These are phyloP conservation scores for Pseudogymnoascus sp. DNA, from an alignment of 2,329 filamentous ascomycete genomes.

Conservation along the genomic window DNA sequence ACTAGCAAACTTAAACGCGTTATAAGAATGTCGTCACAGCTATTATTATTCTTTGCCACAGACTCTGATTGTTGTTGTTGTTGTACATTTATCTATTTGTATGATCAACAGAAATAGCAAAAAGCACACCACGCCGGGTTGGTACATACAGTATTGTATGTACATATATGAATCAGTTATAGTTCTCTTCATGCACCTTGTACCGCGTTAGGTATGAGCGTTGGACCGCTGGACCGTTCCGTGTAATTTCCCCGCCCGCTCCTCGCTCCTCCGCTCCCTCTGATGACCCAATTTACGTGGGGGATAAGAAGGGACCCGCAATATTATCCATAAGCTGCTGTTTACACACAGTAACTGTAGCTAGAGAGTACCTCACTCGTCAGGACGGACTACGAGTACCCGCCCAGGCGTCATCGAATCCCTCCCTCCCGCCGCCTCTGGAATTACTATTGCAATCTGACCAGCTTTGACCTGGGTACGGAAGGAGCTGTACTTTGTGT, in stretches of 20 bases:
- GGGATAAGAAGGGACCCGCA: constrained; percentile 3
- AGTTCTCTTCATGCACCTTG: neutral
- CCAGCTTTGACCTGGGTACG: neutral
- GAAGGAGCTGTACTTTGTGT: constrained; percentile 1
- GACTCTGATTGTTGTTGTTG: neutral
- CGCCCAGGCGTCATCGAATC: constrained; percentile 8
- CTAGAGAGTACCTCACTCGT: neutral
- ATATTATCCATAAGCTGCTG: constrained; percentile 9
- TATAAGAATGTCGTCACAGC: neutral
- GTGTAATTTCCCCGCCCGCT: constrained; percentile 7
- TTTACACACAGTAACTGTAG: neutral
- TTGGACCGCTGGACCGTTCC: neutral
- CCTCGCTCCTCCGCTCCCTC: neutral
- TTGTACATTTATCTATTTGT: neutral
- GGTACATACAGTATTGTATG: neutral
- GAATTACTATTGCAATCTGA: neutral
- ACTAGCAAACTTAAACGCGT: neutral
- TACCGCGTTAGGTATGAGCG: neutral
- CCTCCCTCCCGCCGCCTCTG: neutral
- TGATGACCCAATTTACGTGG: constrained; percentile 3
- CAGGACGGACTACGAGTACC: no score
- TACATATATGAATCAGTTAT: constrained; percentile 1
- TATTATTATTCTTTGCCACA: neutral
- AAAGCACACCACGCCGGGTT: neutral
- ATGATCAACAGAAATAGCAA: neutral